Evolutionary conservation across 805 yeast species (phyloP), one percentile per base, ranked within the genome.

Genomic region (Maudiozyma saulgeensis): DNA sequence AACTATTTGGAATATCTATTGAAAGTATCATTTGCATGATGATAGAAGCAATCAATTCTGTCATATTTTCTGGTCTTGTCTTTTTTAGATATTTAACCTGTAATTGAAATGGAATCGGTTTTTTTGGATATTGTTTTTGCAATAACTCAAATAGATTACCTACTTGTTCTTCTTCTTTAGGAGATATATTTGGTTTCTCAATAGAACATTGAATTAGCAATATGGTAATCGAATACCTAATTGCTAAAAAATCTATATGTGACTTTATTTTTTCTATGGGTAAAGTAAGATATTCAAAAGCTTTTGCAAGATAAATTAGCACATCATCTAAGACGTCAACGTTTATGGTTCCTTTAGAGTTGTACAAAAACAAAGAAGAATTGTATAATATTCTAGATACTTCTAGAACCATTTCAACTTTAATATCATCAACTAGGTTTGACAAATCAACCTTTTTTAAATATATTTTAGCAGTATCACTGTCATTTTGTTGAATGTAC

Each of bases 21-120:
- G 68, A 55, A 51, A 64, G 60, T 0, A 72, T 55, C 68, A 70
- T 64, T 43, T 64, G 62, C 69, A 71, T 71, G 1, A 71, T 51
- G 1, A 58, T 51, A 19, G 65, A 67, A 47, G 68, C 68, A 26
- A 56, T 48, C 2, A 56, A 49, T 12, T 51, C 57, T 6, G 49
- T 44, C 2, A 48, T 23, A 4, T 50, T 42, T 0, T 49, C 23
- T 2, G 11, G 32, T 4, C 52, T 48, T n/a, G 51, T 51, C 1
- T 49, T 16, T 25, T 51, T 53, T 15, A 35, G 28, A 6, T 63
- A 47, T 23, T 59, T 56, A 3, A 71, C 55, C 1, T 56, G 53
- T 16, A 71, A 49, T 19, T 58, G 57, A 46, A 64, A 69, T 0
- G 70, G 56, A 7, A 68, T 71, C 8, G 66, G 48, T 41, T 64